Conservation (phyloP, 495 filamentous ascomycete species). For the Aspergillus olivimuriae region DNA sequence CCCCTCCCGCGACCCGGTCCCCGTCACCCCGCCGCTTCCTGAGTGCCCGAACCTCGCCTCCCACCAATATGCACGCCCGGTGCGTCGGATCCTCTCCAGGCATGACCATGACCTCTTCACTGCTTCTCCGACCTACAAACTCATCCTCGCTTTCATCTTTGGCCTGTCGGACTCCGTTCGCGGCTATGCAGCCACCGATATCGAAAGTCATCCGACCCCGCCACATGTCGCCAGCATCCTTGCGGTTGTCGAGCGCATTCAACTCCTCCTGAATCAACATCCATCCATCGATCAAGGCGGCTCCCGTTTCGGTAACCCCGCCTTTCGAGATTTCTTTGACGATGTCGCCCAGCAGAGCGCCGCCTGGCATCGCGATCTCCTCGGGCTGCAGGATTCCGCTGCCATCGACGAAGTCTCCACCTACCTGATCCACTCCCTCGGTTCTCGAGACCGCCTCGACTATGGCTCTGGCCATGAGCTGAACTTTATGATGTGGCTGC, state of each 20-base stretch:
- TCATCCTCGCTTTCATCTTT: conserved; percentile 80
- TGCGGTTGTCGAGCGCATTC: conserved; percentile 61
- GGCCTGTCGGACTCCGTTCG: conserved; percentile 75
- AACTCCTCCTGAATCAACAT: conserved; percentile 52
- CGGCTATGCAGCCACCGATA: conserved; percentile 64
- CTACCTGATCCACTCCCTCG: conserved; percentile 79
- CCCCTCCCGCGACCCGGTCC: conserved; percentile 63
- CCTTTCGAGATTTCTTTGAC: conserved; percentile 80
- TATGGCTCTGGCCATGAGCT: conserved; percentile 97
- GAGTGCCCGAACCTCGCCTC: conserved; percentile 58
- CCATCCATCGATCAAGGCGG: conserved; percentile 80
- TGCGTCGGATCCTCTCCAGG: conserved; percentile 69
- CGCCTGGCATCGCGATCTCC: conserved; percentile 35
- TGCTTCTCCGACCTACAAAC: conserved; percentile 65
- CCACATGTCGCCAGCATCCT: conserved; percentile 57
- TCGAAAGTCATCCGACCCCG: conserved; percentile 48
- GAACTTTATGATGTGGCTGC: conserved; percentile 90
- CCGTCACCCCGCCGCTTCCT: conserved; percentile 65
- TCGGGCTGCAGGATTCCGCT: conserved; percentile 45
- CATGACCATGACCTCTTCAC: conserved; percentile 79
- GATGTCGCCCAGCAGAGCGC: conserved; percentile 48
- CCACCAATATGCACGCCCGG: conserved; percentile 58
- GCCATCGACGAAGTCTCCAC: conserved; percentile 65
- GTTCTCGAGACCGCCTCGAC: conserved; percentile 83
- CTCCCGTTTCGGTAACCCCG: conserved; percentile 90